Evolutionary conservation across 1,284 basidiomycete species (phyloP).

Genomic region (Naganishia sp.): DNA sequence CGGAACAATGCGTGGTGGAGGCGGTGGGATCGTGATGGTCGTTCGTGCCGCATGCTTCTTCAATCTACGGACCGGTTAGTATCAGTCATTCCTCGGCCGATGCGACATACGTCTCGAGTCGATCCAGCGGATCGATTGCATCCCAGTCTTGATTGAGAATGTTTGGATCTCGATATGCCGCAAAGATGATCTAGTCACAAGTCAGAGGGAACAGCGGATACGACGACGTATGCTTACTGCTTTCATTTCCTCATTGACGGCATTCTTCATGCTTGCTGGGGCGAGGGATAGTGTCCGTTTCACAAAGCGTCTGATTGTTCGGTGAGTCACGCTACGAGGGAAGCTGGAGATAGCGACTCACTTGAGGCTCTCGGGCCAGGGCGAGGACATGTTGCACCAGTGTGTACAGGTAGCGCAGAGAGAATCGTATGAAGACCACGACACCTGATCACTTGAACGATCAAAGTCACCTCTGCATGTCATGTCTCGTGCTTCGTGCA

Average conservation of each 20-base stretch:
- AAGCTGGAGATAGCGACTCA: slow-evolving; percentile 8
- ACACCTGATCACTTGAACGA: not conserved
- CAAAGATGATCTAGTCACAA: slow-evolving; percentile 47
- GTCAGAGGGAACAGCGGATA: not conserved
- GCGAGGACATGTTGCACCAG: not conserved
- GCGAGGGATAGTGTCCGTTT: slow-evolving; percentile 18
- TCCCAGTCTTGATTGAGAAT: slow-evolving; percentile 52
- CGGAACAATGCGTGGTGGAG: not conserved
- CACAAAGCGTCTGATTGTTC: slow-evolving; percentile 15
- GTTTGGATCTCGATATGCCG: slow-evolving; percentile 47
- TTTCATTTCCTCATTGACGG: slow-evolving; percentile 52
- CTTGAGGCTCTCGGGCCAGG: slow-evolving; percentile 35
- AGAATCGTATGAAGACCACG: not conserved
- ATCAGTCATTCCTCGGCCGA: not conserved
- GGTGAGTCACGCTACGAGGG: not conserved
- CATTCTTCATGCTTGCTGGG: slow-evolving; percentile 40
- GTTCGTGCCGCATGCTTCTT: slow-evolving; percentile 43
- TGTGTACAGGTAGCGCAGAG: not conserved
- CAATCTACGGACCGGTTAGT: slow-evolving; percentile 36
- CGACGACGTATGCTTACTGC: slow-evolving; percentile 39
- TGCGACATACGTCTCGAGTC: slow-evolving; percentile 44
- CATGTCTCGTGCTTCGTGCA: not conserved
- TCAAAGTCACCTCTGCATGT: not conserved
- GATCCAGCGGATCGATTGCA: slow-evolving; percentile 40
- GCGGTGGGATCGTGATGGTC: slow-evolving; percentile 23